A percentile compares a stretch with the other conserved stretches of the same genome.
phyloP scores from a whole-genome alignment of 139 green algal species.

The Nannochloris sp. region DNA sequence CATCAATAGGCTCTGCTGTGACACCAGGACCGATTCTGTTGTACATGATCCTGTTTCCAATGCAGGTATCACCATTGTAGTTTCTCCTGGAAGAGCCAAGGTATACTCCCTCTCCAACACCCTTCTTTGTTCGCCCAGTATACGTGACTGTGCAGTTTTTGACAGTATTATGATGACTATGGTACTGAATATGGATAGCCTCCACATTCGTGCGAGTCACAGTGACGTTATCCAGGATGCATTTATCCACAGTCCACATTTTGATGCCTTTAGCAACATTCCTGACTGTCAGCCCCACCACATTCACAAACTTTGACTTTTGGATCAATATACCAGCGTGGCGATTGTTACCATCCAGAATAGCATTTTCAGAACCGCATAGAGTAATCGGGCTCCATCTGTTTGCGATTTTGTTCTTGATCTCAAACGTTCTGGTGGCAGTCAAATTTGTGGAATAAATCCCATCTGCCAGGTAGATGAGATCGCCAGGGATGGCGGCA shows the following conservation, averaged over 20 bases:
- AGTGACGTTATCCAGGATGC: not conserved
- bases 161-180: not conserved
- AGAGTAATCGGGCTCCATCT: conserved; percentile 1
- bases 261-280: conserved; percentile 1
- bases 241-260: not conserved
- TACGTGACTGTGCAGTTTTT: not conserved
- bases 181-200: conserved; percentile 1
- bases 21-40: conserved; percentile 11
- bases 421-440: not conserved
- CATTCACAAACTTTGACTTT: conserved; percentile 8
- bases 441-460: not conserved
- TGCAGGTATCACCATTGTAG: not conserved
- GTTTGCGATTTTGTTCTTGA: conserved; percentile 7
- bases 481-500: not conserved
- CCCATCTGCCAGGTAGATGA: conserved; percentile 2
- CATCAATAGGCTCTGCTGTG: conserved; percentile 9
- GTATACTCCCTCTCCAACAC: conserved; percentile 3
- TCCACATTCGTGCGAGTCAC: not conserved
- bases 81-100: conserved; percentile 1
- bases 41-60: conserved; percentile 6
- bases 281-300: conserved; percentile 3
- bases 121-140: conserved; percentile 1
- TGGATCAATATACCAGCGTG: not conserved
- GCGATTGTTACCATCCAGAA: conserved; percentile 2
- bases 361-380: not conserved